Evolutionary conservation across 2,329 filamentous ascomycete species (phyloP), one percentile per base, ranked within the genome.

Genomic region (Fonsecaea erecta): DNA sequence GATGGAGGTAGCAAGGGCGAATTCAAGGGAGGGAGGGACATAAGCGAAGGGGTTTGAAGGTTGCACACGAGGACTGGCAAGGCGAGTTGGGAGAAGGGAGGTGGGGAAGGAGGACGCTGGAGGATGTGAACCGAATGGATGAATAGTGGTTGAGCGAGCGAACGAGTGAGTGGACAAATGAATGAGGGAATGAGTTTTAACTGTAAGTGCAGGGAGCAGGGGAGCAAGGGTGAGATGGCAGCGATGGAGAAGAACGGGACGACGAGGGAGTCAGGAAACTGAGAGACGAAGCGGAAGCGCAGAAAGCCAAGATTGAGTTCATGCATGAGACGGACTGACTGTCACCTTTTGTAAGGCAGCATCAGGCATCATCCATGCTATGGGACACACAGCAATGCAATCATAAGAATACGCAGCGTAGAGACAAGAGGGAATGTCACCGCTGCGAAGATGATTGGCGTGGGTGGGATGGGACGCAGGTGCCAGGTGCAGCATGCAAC

Each of bases 31-130:
- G 40, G 16, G 14, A 32, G 40, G 9, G 55, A 43, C 37, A 58
- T 58, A 58, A 58, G 55, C 55, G 55, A 58, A 37, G 57, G 37
- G 12, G 43, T 37, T 14, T 28, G 21, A 48, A 21, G 40, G 43
- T 35, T 28, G 57, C 46, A 60, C 57, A 60, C 57, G 30, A 58
- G 43, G 30, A 60, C 43, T n/a, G 43, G 4, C n/a, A 48, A 9
- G 43, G 21, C 43, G 43, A 48, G 43, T 24, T 24, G 43, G 21
- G 43, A 12, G 11, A 48, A 12, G 43, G 18, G 18, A 48, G n/a
- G 43, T 48, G 43, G 43, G 43, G 18, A n/a, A 37, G 12, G 37
- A 40, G 37, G 18, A 16, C 8, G n/a, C 37, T 40, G 37, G n/a
- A 40, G 18, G 37, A n/a, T 40, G 37, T 46, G 40, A 48, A 48